A percentile compares a stretch with the other conserved stretches of the same genome.
phyloP scores from a whole-genome alignment of 768 basidiomycete genomes.

The Mycena maculata region DNA sequence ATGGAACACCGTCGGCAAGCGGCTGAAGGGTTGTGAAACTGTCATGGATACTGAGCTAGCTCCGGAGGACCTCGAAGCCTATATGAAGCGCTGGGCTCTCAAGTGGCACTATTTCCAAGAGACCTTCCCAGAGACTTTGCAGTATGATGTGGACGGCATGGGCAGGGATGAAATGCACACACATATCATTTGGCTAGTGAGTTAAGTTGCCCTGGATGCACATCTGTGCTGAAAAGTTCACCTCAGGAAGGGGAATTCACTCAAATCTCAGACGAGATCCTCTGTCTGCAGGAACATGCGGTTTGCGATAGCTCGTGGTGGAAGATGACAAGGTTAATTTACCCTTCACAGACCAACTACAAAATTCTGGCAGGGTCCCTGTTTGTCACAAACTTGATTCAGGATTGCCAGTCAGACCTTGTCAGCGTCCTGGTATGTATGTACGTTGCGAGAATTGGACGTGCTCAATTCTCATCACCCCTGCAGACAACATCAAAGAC shows the following conservation, averaged over 20 bases:
- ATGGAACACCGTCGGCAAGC: not conserved
- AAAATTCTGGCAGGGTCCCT: slow-evolving; percentile 1
- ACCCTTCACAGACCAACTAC: not conserved
- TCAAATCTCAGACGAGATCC: not conserved
- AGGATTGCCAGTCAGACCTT: slow-evolving; percentile 3
- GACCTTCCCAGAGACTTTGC: not conserved
- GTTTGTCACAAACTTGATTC: slow-evolving; percentile 1
- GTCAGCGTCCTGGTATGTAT: slow-evolving; percentile 4
- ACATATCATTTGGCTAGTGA: slow-evolving; percentile 11
- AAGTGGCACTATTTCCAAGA: slow-evolving; percentile 29
- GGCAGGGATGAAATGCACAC: slow-evolving; percentile 6
- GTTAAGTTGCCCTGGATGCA: not conserved
- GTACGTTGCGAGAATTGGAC: not conserved
- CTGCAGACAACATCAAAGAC: not conserved
- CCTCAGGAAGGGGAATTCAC: slow-evolving; percentile 3
- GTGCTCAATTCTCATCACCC: not conserved
- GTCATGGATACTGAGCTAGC: slow-evolving; percentile 15
- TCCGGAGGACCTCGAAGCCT: slow-evolving; percentile 18
- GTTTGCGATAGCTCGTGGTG: not conserved
- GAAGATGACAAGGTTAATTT: not conserved
- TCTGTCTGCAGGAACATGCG: not conserved
- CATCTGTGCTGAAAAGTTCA: not conserved
- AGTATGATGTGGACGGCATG: slow-evolving; percentile 6
- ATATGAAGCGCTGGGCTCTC: slow-evolving; percentile 20
- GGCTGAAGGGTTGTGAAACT: slow-evolving; percentile 7